phyloP scores from a whole-genome alignment of 2,329 filamentous ascomycete species.

The Didymella pinodella region DNA sequence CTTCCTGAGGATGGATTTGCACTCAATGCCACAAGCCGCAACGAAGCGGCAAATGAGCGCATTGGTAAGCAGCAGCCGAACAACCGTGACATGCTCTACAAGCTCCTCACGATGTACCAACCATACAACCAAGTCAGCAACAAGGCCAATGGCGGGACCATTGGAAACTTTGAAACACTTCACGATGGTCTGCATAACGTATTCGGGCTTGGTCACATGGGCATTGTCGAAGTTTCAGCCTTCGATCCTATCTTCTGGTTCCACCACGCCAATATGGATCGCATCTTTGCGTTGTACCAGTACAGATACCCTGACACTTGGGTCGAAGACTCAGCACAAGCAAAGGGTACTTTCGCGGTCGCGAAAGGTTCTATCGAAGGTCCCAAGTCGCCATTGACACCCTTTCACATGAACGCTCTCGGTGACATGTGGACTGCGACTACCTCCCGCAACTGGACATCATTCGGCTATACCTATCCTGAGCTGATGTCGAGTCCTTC shows the following conservation, averaged over 20 bases:
- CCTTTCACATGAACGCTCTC: slow-evolving; percentile 45
- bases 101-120: slow-evolving; percentile 44
- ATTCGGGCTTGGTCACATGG: slow-evolving; percentile 55
- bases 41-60: slow-evolving; percentile 38
- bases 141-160: slow-evolving; percentile 42
- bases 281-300: slow-evolving; percentile 22
- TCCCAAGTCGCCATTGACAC: slow-evolving; percentile 33
- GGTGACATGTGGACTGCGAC: slow-evolving; percentile 44
- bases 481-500: slow-evolving; percentile 37
- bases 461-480: slow-evolving; percentile 48
- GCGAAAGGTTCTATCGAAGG: slow-evolving; percentile 31
- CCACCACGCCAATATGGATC: slow-evolving; percentile 33
- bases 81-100: slow-evolving; percentile 45
- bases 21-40: slow-evolving; percentile 38
- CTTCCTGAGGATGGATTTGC: slow-evolving; percentile 35
- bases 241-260: slow-evolving; percentile 48
- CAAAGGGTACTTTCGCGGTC: slow-evolving; percentile 35
- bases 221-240: slow-evolving; percentile 42
- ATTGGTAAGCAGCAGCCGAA: slow-evolving; percentile 39
- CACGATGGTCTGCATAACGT: slow-evolving; percentile 44
- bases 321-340: slow-evolving; percentile 35
- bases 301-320: slow-evolving; percentile 45
- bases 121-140: slow-evolving; percentile 44
- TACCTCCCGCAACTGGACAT: slow-evolving; percentile 38
- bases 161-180: slow-evolving; percentile 44